Conservation (phyloP, 1,284 basidiomycete genomes). For the Takashimella tepidaria region DNA sequence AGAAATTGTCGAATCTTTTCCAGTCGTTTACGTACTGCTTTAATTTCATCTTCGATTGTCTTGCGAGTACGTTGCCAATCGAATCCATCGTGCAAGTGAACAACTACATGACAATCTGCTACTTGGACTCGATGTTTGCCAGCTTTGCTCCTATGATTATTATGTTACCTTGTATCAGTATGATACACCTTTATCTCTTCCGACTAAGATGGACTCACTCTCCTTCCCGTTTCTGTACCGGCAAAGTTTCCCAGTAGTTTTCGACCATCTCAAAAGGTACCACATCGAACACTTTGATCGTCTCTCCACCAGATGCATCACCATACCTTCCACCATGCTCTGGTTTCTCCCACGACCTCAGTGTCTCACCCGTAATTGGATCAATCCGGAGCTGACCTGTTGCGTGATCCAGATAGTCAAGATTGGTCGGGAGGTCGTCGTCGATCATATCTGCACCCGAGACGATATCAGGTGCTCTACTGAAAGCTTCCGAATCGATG, state of each 20-base stretch:
- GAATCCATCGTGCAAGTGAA: slow-evolving; percentile 84
- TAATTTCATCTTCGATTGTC: slow-evolving; percentile 81
- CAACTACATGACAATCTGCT: slow-evolving; percentile 58
- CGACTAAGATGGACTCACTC: slow-evolving; percentile 20
- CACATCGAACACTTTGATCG: slow-evolving; percentile 67
- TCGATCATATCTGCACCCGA: slow-evolving; percentile 78
- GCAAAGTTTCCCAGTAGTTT: slow-evolving; percentile 64
- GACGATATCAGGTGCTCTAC: slow-evolving; percentile 57
- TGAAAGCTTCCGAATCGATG: slow-evolving; percentile 80
- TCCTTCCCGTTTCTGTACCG: slow-evolving; percentile 42
- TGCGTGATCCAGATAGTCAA: slow-evolving; percentile 77
- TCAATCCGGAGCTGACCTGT: slow-evolving; percentile 53
- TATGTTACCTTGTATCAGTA: not conserved
- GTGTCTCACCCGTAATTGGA: slow-evolving; percentile 54
- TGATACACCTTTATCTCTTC: too few relatives aligned
- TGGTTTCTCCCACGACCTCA: slow-evolving; percentile 38
- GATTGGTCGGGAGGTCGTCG: slow-evolving; percentile 85
- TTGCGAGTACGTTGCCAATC: slow-evolving; percentile 85
- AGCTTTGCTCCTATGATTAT: slow-evolving; percentile 16
- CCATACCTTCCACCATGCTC: slow-evolving; percentile 20
- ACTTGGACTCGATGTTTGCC: slow-evolving; percentile 51
- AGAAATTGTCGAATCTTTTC: slow-evolving; percentile 90
- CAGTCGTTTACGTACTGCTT: slow-evolving; percentile 76
- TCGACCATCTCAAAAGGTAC: slow-evolving; percentile 58
- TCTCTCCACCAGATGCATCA: slow-evolving; percentile 64